phyloP scores from a whole-genome alignment of 225 moss, liverwort and hornwort species.

The Climacium dendroides region DNA sequence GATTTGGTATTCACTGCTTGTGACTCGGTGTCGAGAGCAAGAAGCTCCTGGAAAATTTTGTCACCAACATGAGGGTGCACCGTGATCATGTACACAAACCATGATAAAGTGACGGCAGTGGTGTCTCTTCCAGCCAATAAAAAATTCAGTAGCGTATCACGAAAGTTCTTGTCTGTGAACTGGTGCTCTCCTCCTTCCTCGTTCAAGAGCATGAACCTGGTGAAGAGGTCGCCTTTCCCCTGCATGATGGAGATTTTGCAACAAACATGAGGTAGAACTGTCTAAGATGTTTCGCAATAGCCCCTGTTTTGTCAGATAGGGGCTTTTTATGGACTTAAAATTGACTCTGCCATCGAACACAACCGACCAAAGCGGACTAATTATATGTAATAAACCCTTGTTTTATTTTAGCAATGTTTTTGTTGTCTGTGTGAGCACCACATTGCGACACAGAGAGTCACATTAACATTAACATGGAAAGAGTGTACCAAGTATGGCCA shows the following conservation, averaged over 20 bases:
- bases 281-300: neutral
- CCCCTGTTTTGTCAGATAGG: neutral
- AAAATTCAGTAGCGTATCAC: conserved; percentile 33
- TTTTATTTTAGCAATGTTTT: neutral
- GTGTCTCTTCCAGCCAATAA: conserved; percentile 36
- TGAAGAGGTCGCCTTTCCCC: conserved; percentile 27
- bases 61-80: conserved; percentile 1
- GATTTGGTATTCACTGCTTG: neutral
- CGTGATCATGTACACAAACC: conserved; percentile 45
- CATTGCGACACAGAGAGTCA: neutral
- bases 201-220: conserved; percentile 43
- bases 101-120: conserved; percentile 45
- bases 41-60: conserved; percentile 35
- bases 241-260: neutral
- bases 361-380: neutral
- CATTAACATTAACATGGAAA: neutral
- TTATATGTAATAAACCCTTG: neutral
- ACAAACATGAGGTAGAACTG: neutral
- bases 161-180: conserved; percentile 42
- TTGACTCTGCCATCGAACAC: neutral
- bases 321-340: neutral
- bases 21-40: neutral
- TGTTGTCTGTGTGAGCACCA: neutral
- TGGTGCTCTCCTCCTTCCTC: conserved; percentile 16
- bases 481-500: neutral